These are phyloP conservation scores for Tolypocladium ovalisporum DNA, from an alignment of 2,329 filamentous ascomycete genomes.

Conservation along the genomic window DNA sequence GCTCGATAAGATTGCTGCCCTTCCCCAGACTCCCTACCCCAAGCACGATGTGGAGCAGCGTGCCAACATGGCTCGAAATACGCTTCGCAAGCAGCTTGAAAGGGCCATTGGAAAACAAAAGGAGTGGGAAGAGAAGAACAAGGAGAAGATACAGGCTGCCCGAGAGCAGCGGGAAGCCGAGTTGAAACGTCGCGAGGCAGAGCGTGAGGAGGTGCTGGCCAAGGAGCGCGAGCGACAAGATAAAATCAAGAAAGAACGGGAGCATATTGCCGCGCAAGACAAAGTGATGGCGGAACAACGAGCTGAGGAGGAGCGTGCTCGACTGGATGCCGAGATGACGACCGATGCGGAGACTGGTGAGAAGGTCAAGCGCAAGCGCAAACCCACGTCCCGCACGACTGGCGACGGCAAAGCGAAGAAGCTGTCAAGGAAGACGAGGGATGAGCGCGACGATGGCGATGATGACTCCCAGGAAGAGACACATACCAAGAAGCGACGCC, in stretches of 20 bases:
- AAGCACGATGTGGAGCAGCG: slow-evolving; percentile 85
- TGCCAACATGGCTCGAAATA: slow-evolving; percentile 94
- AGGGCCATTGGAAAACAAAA: slow-evolving; percentile 73
- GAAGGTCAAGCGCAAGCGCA: slow-evolving; percentile 69
- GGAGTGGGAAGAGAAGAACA: slow-evolving; percentile 89
- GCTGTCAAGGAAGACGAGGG: slow-evolving; percentile 44
- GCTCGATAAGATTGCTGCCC: slow-evolving; percentile 50
- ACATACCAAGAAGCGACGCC: slow-evolving; percentile 51
- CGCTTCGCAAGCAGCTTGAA: slow-evolving; percentile 84
- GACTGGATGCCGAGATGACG: slow-evolving; percentile 62
- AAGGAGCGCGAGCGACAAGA: slow-evolving; percentile 63
- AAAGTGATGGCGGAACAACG: slow-evolving; percentile 59
- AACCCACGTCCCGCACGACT: slow-evolving; percentile 25
- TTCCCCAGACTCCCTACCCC: slow-evolving; percentile 71
- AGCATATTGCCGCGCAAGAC: slow-evolving; percentile 67
- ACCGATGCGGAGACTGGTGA: slow-evolving; percentile 76
- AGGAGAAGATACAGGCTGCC: slow-evolving; percentile 74
- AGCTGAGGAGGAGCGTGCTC: slow-evolving; percentile 21
- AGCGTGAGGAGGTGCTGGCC: slow-evolving; percentile 55
- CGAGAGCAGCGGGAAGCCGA: slow-evolving; percentile 73
- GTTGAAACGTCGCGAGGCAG: slow-evolving; percentile 65
- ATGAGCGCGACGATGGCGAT: slow-evolving; percentile 23
- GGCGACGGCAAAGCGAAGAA: slow-evolving; percentile 32
- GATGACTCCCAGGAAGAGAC: slow-evolving; percentile 30
- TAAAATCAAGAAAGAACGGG: slow-evolving; percentile 77